Evolutionary conservation across 306 rosid species (phyloP), one percentile per base, ranked within the genome.

Genomic region (Malus asiatica): DNA sequence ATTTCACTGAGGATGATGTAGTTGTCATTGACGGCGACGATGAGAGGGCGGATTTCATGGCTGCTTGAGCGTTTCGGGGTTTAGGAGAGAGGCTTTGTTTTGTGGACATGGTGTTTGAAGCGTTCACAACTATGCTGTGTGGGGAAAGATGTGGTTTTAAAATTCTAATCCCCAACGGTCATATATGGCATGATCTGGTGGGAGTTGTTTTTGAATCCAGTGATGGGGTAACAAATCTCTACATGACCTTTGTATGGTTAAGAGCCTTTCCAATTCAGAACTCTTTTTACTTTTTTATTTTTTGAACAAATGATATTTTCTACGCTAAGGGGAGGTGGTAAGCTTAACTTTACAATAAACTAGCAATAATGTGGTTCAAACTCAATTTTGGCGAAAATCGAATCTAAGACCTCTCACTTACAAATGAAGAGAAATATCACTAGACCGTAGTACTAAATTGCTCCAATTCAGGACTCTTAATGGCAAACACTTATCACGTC

Each of bases 141-240:
- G 30, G 23, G 76, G 75, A 23, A 10, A 4, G 32, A 11, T 11
- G 8, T 69, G 78, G 32, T 33, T 48, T 82, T 61, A 66, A 86
- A 90, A 73, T 83, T 89, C 88, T 81, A 90, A 87, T 85, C 57
- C 27, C 70, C 85, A 94, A 94, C 96, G 96, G 92, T 83, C 93
- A 53, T 61, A 68, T 78, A 52, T 68, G 59, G 51, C 27, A 35
- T 20, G 29, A 11, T 38, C 70, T 4, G 70, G 46, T 35, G 27
- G 8, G 51, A 66, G 40, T 18, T 7, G 42, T 7, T 38, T 38
- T 38, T 38, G 42, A 38, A 38, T 38, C 42, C 42, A 38, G 9
- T 7, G 42, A 38, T 38, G 2, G 42, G 42, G 42, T 38, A 38
- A 38, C 42, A 38, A 38, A 38, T 38, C 42, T 38, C 42, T 38